A percentile compares a stretch with the other conserved stretches of the same genome.
Evolutionary conservation across 768 basidiomycete genomes (phyloP).

Genomic region (Amanita phalloides): DNA sequence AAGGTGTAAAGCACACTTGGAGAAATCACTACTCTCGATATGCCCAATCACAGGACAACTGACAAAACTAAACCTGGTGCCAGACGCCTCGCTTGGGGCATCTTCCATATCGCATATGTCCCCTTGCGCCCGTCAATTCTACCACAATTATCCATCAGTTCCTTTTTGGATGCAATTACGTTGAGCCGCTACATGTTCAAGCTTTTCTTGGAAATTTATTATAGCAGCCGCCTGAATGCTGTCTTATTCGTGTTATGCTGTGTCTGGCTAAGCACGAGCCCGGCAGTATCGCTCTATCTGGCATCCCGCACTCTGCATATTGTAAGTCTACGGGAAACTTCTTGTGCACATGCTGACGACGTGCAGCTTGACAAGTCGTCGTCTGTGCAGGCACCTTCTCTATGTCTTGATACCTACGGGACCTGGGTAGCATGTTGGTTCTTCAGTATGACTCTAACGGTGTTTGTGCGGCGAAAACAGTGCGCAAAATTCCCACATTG

Average conservation of each 20-base stretch:
- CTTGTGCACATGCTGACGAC: neutral
- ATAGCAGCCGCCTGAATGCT: neutral
- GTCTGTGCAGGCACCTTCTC: neutral
- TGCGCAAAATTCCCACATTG: neutral
- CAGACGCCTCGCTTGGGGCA: conserved; percentile 19
- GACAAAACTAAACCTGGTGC: conserved; percentile 6
- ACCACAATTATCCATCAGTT: conserved; percentile 1
- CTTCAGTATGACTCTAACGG: neutral
- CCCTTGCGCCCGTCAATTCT: conserved; percentile 5
- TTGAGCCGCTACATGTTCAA: conserved; percentile 4
- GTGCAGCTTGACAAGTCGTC: neutral
- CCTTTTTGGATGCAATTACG: neutral
- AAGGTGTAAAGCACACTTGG: neutral
- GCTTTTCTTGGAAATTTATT: neutral
- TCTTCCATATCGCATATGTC: conserved; percentile 24
- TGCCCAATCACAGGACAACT: neutral
- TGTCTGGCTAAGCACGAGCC: neutral
- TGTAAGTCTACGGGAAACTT: neutral
- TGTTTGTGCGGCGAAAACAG: neutral
- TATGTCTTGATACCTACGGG: neutral
- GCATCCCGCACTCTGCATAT: neutral
- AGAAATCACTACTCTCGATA: neutral
- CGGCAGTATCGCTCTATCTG: neutral
- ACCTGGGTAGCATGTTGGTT: neutral
- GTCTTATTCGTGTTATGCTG: neutral